Percentiles rank a stretch among this genome's conserved stretches.
phyloP scores from a whole-genome alignment of 2,329 filamentous ascomycete genomes.

The Ophiobolus disseminans region DNA sequence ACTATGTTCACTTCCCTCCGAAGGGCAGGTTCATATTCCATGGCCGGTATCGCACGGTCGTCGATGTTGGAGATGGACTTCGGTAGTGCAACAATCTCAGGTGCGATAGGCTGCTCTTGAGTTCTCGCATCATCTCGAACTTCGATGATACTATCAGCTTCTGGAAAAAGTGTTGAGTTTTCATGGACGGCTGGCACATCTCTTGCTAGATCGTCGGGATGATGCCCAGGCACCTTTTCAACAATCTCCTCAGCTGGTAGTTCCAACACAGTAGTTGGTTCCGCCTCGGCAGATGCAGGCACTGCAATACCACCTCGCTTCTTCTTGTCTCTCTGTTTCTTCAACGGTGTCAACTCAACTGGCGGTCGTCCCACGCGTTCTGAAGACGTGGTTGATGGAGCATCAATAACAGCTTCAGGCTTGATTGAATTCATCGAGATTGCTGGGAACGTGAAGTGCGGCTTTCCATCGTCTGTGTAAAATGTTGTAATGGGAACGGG shows the following conservation, averaged over 20 bases:
- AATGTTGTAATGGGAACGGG: not conserved
- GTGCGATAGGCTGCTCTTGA: too few species aligned
- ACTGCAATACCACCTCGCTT: constrained; percentile 23
- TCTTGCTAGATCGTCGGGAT: not conserved
- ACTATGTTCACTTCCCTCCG: not conserved
- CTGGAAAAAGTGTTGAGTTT: not conserved
- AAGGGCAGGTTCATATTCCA: not conserved
- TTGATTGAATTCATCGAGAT: not conserved
- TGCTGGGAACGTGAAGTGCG: not conserved
- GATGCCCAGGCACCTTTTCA: not conserved
- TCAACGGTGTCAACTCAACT: constrained; percentile 14
- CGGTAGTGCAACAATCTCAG: not conserved
- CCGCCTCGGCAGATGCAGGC: constrained; percentile 8
- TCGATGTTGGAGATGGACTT: not conserved
- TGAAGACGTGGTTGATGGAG: not conserved
- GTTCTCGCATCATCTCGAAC: too few species aligned
- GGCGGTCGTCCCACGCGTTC: not conserved
- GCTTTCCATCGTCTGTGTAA: not conserved
- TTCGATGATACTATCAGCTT: not conserved
- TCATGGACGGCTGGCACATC: not conserved
- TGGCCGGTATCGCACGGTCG: not conserved
- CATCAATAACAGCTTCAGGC: not conserved
- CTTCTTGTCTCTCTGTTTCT: constrained; percentile 37
- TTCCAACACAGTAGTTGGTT: not conserved
- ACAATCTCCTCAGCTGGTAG: not conserved